Conservation (phyloP, 805 yeast species). For the Candida glaebosa region DNA sequence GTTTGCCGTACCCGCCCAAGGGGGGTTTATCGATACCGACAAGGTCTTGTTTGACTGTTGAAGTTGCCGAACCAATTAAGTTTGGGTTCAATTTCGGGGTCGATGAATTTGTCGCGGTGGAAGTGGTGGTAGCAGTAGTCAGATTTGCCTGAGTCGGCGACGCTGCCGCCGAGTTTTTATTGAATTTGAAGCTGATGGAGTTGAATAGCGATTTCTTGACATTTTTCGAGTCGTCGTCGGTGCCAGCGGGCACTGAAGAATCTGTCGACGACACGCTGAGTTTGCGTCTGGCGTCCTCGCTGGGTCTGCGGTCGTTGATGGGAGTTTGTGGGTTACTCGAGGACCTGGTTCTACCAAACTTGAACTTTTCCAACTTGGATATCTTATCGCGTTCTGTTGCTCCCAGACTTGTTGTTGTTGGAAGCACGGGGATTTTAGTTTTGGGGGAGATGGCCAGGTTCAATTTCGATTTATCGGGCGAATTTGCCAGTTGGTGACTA, state of each 20-base stretch:
- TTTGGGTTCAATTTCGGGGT: slow-evolving; percentile 5
- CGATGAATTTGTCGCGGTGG: neutral
- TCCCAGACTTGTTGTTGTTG: slow-evolving; percentile 3
- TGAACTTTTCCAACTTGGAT: slow-evolving; percentile 21
- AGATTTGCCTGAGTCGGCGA: neutral
- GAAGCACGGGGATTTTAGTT: slow-evolving; percentile 1
- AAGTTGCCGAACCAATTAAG: slow-evolving; percentile 4
- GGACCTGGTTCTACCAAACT: slow-evolving; percentile 26
- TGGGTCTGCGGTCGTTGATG: slow-evolving; percentile 5
- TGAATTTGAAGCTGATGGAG: slow-evolving; percentile 39
- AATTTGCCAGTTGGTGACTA: too few species aligned
- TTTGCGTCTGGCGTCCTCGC: slow-evolving; percentile 9
- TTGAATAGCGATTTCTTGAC: slow-evolving; percentile 29
- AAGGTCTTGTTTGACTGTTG: slow-evolving; percentile 13
- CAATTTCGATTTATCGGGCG: slow-evolving; percentile 1
- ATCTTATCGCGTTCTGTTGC: slow-evolving; percentile 7
- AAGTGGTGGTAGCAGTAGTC: too few species aligned
- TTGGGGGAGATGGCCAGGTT: slow-evolving; percentile 3
- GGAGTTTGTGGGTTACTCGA: slow-evolving; percentile 13
- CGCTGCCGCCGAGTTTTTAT: slow-evolving; percentile 14
- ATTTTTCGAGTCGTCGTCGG: slow-evolving; percentile 15
- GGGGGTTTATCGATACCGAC: slow-evolving; percentile 24
- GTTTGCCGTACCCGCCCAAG: slow-evolving; percentile 18
- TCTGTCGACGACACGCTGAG: slow-evolving; percentile 8
- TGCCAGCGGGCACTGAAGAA: slow-evolving; percentile 9